These are phyloP conservation scores for Acacia concinna DNA, from an alignment of 331 rosid species.

Conservation along the genomic window DNA sequence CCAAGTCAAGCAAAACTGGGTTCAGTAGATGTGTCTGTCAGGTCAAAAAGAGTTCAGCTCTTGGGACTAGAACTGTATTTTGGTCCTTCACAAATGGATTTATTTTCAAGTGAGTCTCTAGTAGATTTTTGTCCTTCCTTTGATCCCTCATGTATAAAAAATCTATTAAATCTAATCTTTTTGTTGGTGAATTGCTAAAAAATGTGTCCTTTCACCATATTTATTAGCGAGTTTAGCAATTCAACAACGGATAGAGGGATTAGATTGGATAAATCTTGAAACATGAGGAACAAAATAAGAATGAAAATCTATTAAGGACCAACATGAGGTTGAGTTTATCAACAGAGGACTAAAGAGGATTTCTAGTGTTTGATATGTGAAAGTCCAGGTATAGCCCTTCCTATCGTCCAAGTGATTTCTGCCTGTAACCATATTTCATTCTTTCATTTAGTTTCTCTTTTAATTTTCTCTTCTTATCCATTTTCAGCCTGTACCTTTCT, in stretches of 20 bases:
- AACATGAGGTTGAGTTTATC: neutral
- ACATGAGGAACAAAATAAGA: neutral
- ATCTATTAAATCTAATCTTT: neutral
- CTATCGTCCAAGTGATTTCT: constrained; percentile 76
- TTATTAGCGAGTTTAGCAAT: neutral
- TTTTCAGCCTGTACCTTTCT: constrained; percentile 70
- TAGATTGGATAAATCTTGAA: neutral
- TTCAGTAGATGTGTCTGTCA: constrained; percentile 14
- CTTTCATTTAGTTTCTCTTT: constrained; percentile 64
- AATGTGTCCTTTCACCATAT: neutral
- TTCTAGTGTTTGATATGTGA: constrained; percentile 22
- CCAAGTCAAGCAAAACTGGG: constrained; percentile 37
- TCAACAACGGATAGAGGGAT: neutral
- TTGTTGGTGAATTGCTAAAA: neutral
- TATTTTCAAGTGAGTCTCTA: neutral
- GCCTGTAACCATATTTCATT: constrained; percentile 70
- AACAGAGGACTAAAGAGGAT: neutral
- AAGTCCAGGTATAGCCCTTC: constrained; percentile 27
- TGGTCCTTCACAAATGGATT: neutral
- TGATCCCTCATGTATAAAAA: neutral
- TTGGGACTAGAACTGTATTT: constrained; percentile 1
- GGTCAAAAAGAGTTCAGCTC: neutral
- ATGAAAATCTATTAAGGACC: neutral
- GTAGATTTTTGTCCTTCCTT: neutral
- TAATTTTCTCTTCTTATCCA: constrained; percentile 79